Evolutionary conservation across 768 basidiomycete species (phyloP).

Genomic region (Hygrocybe coccinea): DNA sequence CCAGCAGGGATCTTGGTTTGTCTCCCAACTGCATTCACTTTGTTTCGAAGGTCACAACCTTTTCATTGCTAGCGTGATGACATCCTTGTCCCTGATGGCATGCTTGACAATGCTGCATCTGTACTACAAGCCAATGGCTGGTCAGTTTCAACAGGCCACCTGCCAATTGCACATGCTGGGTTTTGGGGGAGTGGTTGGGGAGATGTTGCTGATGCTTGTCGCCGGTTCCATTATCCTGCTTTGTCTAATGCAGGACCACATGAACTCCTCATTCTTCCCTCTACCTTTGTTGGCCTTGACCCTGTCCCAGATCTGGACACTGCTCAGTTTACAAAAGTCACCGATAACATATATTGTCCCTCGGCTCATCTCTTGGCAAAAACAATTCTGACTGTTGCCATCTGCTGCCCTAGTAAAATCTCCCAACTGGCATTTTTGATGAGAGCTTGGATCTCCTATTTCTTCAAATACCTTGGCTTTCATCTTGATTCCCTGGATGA

Average conservation of each 20-base stretch:
- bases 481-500: background rate
- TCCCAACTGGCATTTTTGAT: background rate
- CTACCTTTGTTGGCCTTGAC: background rate
- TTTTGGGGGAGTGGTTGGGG: background rate
- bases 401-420: background rate
- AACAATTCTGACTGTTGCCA: background rate
- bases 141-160: background rate
- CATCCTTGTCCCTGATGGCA: background rate
- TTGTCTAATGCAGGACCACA: background rate
- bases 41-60: background rate
- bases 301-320: background rate
- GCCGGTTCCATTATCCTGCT: background rate
- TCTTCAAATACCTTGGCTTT: background rate
- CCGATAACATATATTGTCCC: background rate
- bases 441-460: background rate
- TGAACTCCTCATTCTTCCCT: background rate
- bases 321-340: background rate
- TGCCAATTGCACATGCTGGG: background rate
- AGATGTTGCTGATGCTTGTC: background rate
- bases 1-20: background rate
- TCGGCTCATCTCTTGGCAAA: constrained; percentile 1
- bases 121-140: background rate
- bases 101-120: background rate
- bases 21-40: background rate
- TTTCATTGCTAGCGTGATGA: background rate